Evolutionary conservation across 371 early-diverging fungal genomes (phyloP).

Genomic region (Mucor indicus): DNA sequence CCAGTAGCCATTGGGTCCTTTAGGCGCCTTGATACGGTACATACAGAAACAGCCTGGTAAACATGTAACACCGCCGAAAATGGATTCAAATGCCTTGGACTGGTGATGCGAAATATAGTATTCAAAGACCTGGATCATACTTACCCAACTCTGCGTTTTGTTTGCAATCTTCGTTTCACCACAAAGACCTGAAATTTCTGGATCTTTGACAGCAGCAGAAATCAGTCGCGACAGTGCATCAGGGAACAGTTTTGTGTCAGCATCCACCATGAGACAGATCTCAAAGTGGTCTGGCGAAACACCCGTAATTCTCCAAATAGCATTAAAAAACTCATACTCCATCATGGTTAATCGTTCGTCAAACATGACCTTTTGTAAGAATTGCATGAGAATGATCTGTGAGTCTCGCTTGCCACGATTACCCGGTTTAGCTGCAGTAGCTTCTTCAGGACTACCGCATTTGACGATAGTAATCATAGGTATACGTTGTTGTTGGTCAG

Average conservation of each 20-base stretch:
- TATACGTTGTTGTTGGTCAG: slow-evolving; percentile 54
- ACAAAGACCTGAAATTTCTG: slow-evolving; percentile 76
- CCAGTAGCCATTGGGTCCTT: slow-evolving; percentile 75
- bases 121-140: slow-evolving; percentile 78
- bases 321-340: slow-evolving; percentile 93
- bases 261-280: slow-evolving; percentile 95
- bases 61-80: slow-evolving; percentile 97
- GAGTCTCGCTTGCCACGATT: slow-evolving; percentile 99
- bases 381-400: slow-evolving; percentile 97
- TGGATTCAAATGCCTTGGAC: slow-evolving; percentile 90
- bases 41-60: slow-evolving; percentile 97
- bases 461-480: slow-evolving; percentile 93
- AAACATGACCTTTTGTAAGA: slow-evolving; percentile 93
- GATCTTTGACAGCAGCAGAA: slow-evolving; percentile 67
- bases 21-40: slow-evolving; percentile 88
- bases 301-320: slow-evolving; percentile 80
- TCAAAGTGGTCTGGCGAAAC: slow-evolving; percentile 86
- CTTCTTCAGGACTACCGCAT: slow-evolving; percentile 83
- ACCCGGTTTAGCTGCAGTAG: slow-evolving; percentile 71
- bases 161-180: slow-evolving; percentile 90
- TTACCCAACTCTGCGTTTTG: slow-evolving; percentile 80
- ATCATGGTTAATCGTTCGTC: slow-evolving; percentile 94
- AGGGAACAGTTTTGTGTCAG: slow-evolving; percentile 89
- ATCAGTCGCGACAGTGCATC: slow-evolving; percentile 76
- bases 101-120: slow-evolving; percentile 94